A percentile compares a stretch with the other conserved stretches of the same genome.
Evolutionary conservation across 2,329 filamentous ascomycete genomes (phyloP).

Genomic region (Aspergillus novofumigatus): DNA sequence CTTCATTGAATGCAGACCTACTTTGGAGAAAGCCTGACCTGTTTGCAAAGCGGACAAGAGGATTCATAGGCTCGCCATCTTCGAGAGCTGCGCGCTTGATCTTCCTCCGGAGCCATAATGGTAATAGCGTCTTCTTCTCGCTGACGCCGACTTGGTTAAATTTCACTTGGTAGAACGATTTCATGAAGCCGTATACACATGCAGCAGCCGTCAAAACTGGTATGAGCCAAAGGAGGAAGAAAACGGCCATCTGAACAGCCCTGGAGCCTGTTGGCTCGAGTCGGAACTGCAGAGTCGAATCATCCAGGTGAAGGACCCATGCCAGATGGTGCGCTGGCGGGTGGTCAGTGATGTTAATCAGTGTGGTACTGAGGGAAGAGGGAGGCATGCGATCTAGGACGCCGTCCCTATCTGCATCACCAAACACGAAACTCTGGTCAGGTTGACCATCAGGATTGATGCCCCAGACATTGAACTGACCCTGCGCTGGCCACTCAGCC

Average conservation of each 20-base stretch:
- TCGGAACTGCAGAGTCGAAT: slow-evolving; percentile 50
- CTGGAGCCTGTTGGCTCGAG: slow-evolving; percentile 53
- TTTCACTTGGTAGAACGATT: slow-evolving; percentile 61
- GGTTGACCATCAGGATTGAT: slow-evolving; percentile 61
- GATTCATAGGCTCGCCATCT: slow-evolving; percentile 28
- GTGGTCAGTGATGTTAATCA: slow-evolving; percentile 56
- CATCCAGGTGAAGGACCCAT: slow-evolving; percentile 54
- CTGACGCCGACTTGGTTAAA: slow-evolving; percentile 56
- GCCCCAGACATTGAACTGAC: slow-evolving; percentile 64
- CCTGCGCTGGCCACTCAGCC: slow-evolving; percentile 59
- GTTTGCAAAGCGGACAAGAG: slow-evolving; percentile 32
- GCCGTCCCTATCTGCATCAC: slow-evolving; percentile 58
- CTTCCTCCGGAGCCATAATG: slow-evolving; percentile 32
- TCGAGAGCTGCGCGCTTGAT: slow-evolving; percentile 27
- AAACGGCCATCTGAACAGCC: slow-evolving; percentile 52
- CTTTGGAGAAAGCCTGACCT: slow-evolving; percentile 36
- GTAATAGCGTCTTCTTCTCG: slow-evolving; percentile 44
- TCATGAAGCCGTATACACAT: slow-evolving; percentile 55
- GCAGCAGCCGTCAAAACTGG: slow-evolving; percentile 49
- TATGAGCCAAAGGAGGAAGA: slow-evolving; percentile 51
- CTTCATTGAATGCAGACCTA: slow-evolving; percentile 30
- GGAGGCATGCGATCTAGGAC: slow-evolving; percentile 61
- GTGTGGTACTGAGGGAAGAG: slow-evolving; percentile 50
- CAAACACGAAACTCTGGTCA: slow-evolving; percentile 56
- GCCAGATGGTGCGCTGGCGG: slow-evolving; percentile 54